Evolutionary conservation across 1,284 basidiomycete species (phyloP).

Genomic region (Malassezia furfur): DNA sequence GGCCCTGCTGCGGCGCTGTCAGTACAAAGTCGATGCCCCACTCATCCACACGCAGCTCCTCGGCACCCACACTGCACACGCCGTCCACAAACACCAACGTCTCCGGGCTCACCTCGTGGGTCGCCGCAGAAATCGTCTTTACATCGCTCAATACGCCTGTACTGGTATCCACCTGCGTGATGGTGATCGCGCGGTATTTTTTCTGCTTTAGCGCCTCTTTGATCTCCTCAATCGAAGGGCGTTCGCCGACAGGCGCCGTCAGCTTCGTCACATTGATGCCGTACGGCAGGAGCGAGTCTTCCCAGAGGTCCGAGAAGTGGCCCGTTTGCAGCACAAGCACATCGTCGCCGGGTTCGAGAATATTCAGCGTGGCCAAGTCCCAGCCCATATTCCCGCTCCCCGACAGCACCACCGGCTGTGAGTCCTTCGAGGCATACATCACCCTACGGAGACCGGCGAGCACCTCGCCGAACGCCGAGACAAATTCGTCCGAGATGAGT

Average conservation of each 20-base stretch:
- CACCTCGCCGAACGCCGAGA: conserved; percentile 78
- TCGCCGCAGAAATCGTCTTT: conserved; percentile 65
- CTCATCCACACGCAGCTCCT: conserved; percentile 83
- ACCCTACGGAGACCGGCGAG: conserved; percentile 69
- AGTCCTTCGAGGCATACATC: conserved; percentile 54
- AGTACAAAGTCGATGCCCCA: conserved; percentile 91
- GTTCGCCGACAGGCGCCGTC: conserved; percentile 69
- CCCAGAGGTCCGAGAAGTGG: conserved; percentile 45
- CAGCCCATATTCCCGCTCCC: conserved; percentile 93
- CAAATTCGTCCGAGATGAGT: conserved; percentile 83
- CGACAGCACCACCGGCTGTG: conserved; percentile 64
- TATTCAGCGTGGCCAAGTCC: conserved; percentile 58
- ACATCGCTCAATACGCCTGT: conserved; percentile 74
- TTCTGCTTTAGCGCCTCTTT: conserved; percentile 66
- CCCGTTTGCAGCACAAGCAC: conserved; percentile 63
- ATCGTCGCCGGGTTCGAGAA: conserved; percentile 67
- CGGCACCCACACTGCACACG: conserved; percentile 89
- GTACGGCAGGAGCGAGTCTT: conserved; percentile 58
- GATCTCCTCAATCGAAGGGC: conserved; percentile 59
- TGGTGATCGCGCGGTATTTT: conserved; percentile 79
- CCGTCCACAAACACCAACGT: conserved; percentile 79
- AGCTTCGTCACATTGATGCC: conserved; percentile 82
- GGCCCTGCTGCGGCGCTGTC: conserved; percentile 86
- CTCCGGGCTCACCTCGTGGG: conserved; percentile 70
- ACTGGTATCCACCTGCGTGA: conserved; percentile 68